Conservation (phyloP, 768 basidiomycete species). For the Calocera cornea region DNA sequence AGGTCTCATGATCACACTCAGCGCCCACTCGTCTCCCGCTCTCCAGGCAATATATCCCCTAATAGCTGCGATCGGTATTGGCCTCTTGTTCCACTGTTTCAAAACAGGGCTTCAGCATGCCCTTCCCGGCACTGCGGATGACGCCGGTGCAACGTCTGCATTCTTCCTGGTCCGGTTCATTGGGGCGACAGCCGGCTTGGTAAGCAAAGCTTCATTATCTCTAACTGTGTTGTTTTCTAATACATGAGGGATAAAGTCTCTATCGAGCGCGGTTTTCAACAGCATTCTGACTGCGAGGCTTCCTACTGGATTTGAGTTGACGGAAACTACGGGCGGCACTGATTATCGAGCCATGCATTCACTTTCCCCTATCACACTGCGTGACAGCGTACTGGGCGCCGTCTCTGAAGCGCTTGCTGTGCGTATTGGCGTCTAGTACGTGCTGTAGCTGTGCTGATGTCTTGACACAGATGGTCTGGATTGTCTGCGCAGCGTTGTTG, state of each 20-base stretch:
- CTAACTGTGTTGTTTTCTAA: background rate
- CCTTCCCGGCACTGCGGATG: constrained; percentile 42
- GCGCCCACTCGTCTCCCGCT: constrained; percentile 35
- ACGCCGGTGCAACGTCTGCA: constrained; percentile 70
- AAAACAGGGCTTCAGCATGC: constrained; percentile 65
- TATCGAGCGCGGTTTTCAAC: constrained; percentile 1
- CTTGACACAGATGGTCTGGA: background rate
- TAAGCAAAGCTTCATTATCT: constrained; percentile 25
- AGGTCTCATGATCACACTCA: constrained; percentile 57
- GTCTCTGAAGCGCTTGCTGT: constrained; percentile 4
- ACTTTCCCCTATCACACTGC: background rate
- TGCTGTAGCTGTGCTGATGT: background rate
- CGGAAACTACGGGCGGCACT: background rate
- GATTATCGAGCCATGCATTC: background rate
- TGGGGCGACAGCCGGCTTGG: constrained; percentile 69
- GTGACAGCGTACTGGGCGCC: background rate
- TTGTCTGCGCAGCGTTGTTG: background rate
- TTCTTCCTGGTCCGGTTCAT: constrained; percentile 83
- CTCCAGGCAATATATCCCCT: constrained; percentile 48
- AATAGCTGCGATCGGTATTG: constrained; percentile 61
- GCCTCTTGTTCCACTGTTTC: constrained; percentile 75
- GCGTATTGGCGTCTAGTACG: background rate
- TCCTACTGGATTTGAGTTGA: background rate
- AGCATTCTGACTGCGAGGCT: background rate
- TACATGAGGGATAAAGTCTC: background rate